Evolutionary conservation across 163 green algal genomes (phyloP).

Genomic region (Prototheca wickerhamii): DNA sequence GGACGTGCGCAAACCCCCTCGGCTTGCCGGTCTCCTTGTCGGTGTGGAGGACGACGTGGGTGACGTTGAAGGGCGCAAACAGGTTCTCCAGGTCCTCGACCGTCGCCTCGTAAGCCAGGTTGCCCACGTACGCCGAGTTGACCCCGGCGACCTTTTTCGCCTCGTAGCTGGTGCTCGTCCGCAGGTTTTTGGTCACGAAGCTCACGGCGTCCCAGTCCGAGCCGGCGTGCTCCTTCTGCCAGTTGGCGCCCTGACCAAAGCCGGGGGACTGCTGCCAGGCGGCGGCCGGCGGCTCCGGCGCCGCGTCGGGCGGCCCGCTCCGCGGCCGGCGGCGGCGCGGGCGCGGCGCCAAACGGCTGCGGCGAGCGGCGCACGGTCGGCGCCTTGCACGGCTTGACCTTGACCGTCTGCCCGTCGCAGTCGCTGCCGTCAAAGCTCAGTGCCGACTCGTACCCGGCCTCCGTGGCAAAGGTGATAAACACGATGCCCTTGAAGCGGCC

Average conservation of each 20-base stretch:
- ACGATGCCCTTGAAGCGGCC: constrained; percentile 75
- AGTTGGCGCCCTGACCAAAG: too few relatives aligned
- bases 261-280: too few relatives aligned
- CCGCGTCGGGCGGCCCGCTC: too few relatives aligned
- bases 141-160: too few relatives aligned
- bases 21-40: constrained; percentile 61
- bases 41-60: constrained; percentile 59
- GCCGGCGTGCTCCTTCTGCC: too few relatives aligned
- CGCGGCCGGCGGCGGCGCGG: background rate
- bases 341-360: background rate
- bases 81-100: constrained; percentile 45
- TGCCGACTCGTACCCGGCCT: constrained; percentile 54
- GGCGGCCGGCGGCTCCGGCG: too few relatives aligned
- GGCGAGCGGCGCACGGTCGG: constrained; percentile 8
- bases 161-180: too few relatives aligned
- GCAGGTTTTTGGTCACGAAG: too few relatives aligned
- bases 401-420: constrained; percentile 53
- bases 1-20: constrained; percentile 77
- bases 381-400: constrained; percentile 68
- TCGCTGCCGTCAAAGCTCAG: constrained; percentile 60
- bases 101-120: constrained; percentile 63
- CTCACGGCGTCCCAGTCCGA: too few relatives aligned
- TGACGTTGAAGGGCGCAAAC: constrained; percentile 50
- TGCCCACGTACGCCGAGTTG: constrained; percentile 37
- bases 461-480: constrained; percentile 78